phyloP scores from a whole-genome alignment of 306 rosid genomes.

The peach (Prunus persica) region Prunus_persica_NCBIv2 NC_034010.1:23599001-23599500 shows the following conservation, averaged over 20 bases:
- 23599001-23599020: not conserved
- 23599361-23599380: conserved; percentile 5
- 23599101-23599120: not conserved
- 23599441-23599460: conserved; percentile 17
- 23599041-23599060: too few relatives aligned
- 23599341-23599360: not conserved
- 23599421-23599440: conserved; percentile 31
- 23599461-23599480: conserved; percentile 33
- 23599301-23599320: not conserved
- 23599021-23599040: not conserved
- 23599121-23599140: not conserved
- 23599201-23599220: not conserved
- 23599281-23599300: not conserved
- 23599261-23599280: not conserved
- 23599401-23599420: conserved; percentile 59
- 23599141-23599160: not conserved
- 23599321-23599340: not conserved
- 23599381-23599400: conserved; percentile 15
- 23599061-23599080: not conserved
- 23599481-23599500: conserved; percentile 30
- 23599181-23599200: not conserved
- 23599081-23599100: not conserved
- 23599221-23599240: not conserved
- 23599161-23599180: not conserved
- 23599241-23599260: not conserved